These are phyloP conservation scores for Aspergillus chevalieri DNA, from an alignment of 2,329 filamentous ascomycete genomes.

Conservation along the genomic window DNA sequence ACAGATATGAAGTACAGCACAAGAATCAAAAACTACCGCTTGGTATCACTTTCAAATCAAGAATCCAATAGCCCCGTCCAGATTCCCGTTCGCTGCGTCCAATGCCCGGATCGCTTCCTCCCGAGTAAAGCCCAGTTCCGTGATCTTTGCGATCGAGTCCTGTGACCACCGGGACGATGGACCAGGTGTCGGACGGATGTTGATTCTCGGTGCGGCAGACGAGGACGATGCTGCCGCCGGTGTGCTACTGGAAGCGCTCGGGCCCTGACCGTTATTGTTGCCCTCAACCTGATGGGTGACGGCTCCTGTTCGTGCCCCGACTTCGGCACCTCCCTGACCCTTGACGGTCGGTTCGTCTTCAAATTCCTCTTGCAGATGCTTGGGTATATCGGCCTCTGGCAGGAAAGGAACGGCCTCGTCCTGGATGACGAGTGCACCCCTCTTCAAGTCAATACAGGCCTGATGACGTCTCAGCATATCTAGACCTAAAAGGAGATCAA, in stretches of 20 bases:
- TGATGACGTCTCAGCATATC: conserved; percentile 98
- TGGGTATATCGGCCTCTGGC: conserved; percentile 91
- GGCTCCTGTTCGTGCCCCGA: conserved; percentile 76
- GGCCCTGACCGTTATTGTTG: conserved; percentile 6
- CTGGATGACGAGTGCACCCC: conserved; percentile 80
- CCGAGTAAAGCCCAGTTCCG: conserved; percentile 69
- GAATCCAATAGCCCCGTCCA: conserved; percentile 80
- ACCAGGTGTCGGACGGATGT: conserved; percentile 17
- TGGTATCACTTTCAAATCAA: conserved; percentile 47
- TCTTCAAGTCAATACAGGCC: conserved; percentile 80
- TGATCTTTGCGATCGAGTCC: conserved; percentile 68
- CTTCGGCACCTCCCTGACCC: conserved; percentile 81
- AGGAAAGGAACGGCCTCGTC: conserved; percentile 84
- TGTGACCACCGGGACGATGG: conserved; percentile 43
- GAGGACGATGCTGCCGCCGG: conserved; percentile 14
- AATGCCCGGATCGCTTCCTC: conserved; percentile 74
- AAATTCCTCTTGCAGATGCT: conserved; percentile 63
- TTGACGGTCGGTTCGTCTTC: conserved; percentile 75
- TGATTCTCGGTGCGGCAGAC: conserved; percentile 6
- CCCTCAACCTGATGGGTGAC: conserved; percentile 33
- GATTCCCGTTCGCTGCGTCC: conserved; percentile 74
- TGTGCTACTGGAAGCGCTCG: conserved; percentile 11
- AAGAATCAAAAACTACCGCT: not conserved
- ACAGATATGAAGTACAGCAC: not conserved
- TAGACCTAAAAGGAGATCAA: conserved; percentile 84